Conservation (phyloP, 345 rosid species). For the Citrus hindsii region DNA sequence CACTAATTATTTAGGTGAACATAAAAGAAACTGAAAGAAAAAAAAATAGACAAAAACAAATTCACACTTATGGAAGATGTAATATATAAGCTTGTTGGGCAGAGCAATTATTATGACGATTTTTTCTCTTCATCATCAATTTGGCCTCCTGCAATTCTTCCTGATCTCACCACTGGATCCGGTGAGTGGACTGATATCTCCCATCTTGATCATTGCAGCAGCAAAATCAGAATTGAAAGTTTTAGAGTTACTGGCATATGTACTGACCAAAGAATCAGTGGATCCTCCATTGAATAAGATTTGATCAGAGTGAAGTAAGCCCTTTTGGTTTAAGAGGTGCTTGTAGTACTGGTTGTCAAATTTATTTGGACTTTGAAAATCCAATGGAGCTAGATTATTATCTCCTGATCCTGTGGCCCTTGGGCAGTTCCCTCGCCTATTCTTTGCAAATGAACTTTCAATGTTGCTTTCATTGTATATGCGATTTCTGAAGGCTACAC, state of each 20-base stretch:
- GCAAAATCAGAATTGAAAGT: constrained; percentile 40
- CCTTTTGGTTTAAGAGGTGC: constrained; percentile 32
- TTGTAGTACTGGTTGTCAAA: constrained; percentile 44
- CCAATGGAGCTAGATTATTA: constrained; percentile 35
- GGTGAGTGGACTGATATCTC: constrained; percentile 44
- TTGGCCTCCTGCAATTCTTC: constrained; percentile 41
- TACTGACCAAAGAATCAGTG: constrained; percentile 43
- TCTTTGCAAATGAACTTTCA: constrained; percentile 39
- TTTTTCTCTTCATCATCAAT: constrained; percentile 12
- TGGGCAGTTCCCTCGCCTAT: constrained; percentile 35
- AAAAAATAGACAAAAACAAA: too few relatives aligned
- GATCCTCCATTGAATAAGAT: constrained; percentile 41
- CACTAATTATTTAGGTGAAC: background rate
- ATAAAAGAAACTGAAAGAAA: background rate
- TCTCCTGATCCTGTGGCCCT: constrained; percentile 32
- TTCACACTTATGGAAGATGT: background rate
- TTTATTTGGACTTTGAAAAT: constrained; percentile 25
- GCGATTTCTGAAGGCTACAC: constrained; percentile 35
- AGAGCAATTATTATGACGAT: too few relatives aligned
- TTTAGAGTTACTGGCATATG: constrained; percentile 19
- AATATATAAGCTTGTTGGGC: background rate
- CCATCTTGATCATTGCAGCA: constrained; percentile 52
- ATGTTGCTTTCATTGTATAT: constrained; percentile 51
- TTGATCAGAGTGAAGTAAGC: constrained; percentile 56
- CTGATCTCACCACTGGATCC: constrained; percentile 52